Base-by-base conservation (phyloP, 176 grass and related monocot genomes). In the Ananas comosus region DNA sequence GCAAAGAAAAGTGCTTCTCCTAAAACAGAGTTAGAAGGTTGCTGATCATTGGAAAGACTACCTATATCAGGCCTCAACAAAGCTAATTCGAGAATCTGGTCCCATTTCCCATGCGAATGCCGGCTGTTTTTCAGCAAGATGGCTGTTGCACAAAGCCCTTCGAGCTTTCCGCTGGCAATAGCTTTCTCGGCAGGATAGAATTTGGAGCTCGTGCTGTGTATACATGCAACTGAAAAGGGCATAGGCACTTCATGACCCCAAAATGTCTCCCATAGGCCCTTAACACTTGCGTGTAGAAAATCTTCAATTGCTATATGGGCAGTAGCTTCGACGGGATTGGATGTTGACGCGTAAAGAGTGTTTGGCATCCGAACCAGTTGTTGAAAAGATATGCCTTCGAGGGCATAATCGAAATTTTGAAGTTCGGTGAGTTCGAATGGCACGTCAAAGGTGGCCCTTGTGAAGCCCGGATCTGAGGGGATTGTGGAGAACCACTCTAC, bases 141-240 rank as follows among this genome's bases (percentile, higher is more conserved):
- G 65, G 94, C 84, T 0, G 89, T 90, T 2, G 94, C 94, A 64
- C 94, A 97, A 53, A 92, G 81, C 52, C 89, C 94, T 68, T 88
- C 94, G 14, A 97, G 85, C 70, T 90, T 97, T 11, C 82, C 87
- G 12, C 79, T 87, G 51, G 79, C 80, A 71, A 97, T 90, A 66
- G 89, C 94, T 66, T 88, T 92, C 82, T 97, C 94, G 12, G 94
- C 89, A 10, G 89, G 89, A 79, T 97, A 97, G 69, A 92, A 97
- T 63, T 81, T 92, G 54, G 86, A 81, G 50, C 86, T 97, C 69
- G 89, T 88, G 72, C 89, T 90, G 67, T 97, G 89, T 90, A 97
- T 93, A 73, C 89, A 92, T 19, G 89, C 89, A 69, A 97, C 94
- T 33, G 89, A 87, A 49, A 83, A 97, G 50, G 94, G 94, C 80